These are phyloP conservation scores for Hanseniaspora guilliermondii DNA, from an alignment of 805 yeast genomes.

Conservation along the genomic window DNA sequence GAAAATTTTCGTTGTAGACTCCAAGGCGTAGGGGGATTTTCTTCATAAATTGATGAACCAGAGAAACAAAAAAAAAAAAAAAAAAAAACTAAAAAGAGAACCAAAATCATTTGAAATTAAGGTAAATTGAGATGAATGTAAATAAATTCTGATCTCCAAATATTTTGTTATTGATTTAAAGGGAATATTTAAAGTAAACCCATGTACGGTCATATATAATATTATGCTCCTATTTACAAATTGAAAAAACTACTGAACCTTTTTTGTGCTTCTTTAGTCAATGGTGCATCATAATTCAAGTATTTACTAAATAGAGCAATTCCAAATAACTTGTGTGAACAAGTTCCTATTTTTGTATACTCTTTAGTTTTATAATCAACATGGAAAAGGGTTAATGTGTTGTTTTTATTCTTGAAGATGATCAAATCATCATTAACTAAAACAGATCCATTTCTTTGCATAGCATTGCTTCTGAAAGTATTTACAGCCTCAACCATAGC, in stretches of 20 bases:
- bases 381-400: constrained; percentile 36
- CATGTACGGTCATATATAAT: too few species aligned
- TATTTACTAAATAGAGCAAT: constrained; percentile 65
- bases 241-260: constrained; percentile 18
- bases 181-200: too few species aligned
- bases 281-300: constrained; percentile 42
- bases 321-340: constrained; percentile 49
- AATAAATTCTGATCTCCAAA: too few species aligned
- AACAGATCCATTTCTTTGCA: constrained; percentile 57
- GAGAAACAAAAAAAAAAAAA: too few species aligned
- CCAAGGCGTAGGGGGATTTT: too few species aligned
- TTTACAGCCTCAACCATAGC: constrained; percentile 50
- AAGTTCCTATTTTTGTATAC: constrained; percentile 42
- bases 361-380: constrained; percentile 25
- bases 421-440: constrained; percentile 59
- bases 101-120: too few species aligned
- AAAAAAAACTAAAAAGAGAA: too few species aligned
- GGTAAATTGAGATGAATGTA: neutral
- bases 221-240: constrained; percentile 15
- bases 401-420: constrained; percentile 41
- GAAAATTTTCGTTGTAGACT: too few species aligned
- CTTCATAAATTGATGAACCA: too few species aligned
- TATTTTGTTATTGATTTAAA: too few species aligned
- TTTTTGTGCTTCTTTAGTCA: constrained; percentile 28
- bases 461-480: constrained; percentile 42